These are phyloP conservation scores for Colletotrichum ledebouriae DNA, from an alignment of 2,329 filamentous ascomycete species.

Conservation along the genomic window DNA sequence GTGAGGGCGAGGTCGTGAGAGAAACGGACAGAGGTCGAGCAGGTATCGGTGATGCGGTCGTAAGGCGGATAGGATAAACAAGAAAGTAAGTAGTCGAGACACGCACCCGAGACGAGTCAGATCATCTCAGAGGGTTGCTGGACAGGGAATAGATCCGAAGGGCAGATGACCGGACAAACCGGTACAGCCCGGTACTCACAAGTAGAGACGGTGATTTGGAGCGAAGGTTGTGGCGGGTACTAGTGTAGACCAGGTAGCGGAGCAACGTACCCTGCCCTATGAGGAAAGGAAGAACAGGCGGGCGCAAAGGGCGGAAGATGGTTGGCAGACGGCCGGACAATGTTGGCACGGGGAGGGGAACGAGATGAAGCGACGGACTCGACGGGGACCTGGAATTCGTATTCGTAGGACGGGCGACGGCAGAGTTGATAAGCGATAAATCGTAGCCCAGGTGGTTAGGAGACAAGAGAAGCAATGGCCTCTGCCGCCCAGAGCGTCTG, in stretches of 20 bases:
- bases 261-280: constrained; percentile 13
- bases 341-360: background rate
- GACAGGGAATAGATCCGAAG: constrained; percentile 34
- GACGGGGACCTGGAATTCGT: background rate
- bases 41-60: constrained; percentile 7
- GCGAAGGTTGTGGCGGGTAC: constrained; percentile 8
- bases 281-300: constrained; percentile 36
- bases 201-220: constrained; percentile 17
- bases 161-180: constrained; percentile 38
- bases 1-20: background rate
- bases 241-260: background rate
- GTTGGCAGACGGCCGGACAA: constrained; percentile 20
- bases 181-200: background rate
- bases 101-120: constrained; percentile 16
- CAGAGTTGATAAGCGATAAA: background rate
- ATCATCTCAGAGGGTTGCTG: constrained; percentile 10
- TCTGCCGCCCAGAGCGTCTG: too few relatives aligned
- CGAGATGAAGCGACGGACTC: constrained; percentile 35
- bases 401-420: background rate
- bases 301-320: constrained; percentile 25
- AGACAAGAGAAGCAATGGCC: background rate
- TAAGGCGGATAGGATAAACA: background rate
- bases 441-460: background rate
- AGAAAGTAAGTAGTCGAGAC: constrained; percentile 4
- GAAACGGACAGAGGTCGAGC: background rate